Conservation (phyloP, 352 stramenopile genomes). For the Blastocystis sp. region DNA sequence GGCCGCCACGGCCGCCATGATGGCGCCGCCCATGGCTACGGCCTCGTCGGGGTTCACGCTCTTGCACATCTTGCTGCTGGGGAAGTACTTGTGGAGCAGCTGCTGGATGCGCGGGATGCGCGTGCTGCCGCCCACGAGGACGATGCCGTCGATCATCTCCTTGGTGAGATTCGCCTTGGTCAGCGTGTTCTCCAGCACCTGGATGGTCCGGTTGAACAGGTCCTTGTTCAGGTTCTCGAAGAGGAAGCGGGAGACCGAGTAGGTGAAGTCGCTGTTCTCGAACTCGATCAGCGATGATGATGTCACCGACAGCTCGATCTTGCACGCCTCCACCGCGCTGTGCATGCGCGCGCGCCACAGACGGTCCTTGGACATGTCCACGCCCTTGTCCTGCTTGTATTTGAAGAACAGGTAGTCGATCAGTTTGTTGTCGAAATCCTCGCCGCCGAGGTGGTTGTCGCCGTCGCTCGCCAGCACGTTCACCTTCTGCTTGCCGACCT, state of each 20-base stretch:
- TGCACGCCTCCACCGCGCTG: not conserved
- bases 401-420: conserved; percentile 75
- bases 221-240: not conserved
- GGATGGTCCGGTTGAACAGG: not conserved
- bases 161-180: conserved; percentile 91
- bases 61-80: conserved; percentile 78
- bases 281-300: not conserved
- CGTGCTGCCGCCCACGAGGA: conserved; percentile 80
- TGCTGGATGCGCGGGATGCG: conserved; percentile 78
- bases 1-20: not conserved
- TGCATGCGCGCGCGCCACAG: conserved; percentile 1
- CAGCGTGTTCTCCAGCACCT: conserved; percentile 84
- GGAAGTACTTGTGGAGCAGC: conserved; percentile 76
- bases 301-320: not conserved
- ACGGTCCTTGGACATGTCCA: not conserved
- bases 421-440: conserved; percentile 98
- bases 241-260: not conserved
- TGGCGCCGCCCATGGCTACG: conserved; percentile 80
- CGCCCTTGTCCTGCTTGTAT: not conserved
- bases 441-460: conserved; percentile 97
- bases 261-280: not conserved
- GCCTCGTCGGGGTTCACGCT: conserved; percentile 85
- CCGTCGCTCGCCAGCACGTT: conserved; percentile 96
- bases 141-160: conserved; percentile 81
- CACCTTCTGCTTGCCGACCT: conserved; percentile 97